Percentiles rank a stretch among this genome's conserved stretches.
These are phyloP conservation scores for Auriscalpium microsporum DNA, from an alignment of 768 basidiomycete species.

Conservation along the genomic window DNA sequence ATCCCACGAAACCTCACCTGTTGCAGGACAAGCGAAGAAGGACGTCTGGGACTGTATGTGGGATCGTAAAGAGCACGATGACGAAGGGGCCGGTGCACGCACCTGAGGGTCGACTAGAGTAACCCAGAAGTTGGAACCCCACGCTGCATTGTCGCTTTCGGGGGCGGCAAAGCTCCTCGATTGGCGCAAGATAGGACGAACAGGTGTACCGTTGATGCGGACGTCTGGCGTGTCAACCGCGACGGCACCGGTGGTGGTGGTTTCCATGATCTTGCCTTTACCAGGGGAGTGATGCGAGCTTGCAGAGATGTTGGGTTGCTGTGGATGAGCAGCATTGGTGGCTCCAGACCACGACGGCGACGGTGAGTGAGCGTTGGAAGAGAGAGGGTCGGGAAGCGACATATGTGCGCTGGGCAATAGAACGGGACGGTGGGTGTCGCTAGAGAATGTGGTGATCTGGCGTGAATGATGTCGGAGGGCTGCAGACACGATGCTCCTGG, in stretches of 20 bases:
- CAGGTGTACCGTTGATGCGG: conserved; percentile 20
- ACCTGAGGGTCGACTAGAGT: conserved; percentile 89
- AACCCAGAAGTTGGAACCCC: conserved; percentile 94
- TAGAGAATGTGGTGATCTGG: no score
- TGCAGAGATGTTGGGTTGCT: conserved; percentile 1
- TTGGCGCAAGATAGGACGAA: conserved; percentile 9
- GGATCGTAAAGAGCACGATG: conserved; percentile 27
- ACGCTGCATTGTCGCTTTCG: conserved; percentile 28
- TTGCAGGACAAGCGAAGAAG: conserved; percentile 90
- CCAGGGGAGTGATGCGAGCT: conserved; percentile 1
- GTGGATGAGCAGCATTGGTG: background rate
- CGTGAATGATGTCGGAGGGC: background rate
- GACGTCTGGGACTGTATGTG: conserved; percentile 42
- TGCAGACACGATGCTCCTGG: background rate
- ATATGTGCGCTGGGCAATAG: conserved; percentile 1
- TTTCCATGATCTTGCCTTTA: conserved; percentile 1
- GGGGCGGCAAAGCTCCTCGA: conserved; percentile 4
- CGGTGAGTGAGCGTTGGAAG: conserved; percentile 13
- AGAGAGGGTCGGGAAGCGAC: conserved; percentile 7
- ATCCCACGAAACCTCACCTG: conserved; percentile 90
- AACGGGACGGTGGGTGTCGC: background rate
- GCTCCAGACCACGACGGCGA: background rate
- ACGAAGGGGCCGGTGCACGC: conserved; percentile 20
- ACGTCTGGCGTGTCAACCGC: conserved; percentile 17
- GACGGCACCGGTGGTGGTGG: background rate